Base-by-base conservation (phyloP, 148 eudicot genomes). In the Mesembryanthemum crystallinum region DNA sequence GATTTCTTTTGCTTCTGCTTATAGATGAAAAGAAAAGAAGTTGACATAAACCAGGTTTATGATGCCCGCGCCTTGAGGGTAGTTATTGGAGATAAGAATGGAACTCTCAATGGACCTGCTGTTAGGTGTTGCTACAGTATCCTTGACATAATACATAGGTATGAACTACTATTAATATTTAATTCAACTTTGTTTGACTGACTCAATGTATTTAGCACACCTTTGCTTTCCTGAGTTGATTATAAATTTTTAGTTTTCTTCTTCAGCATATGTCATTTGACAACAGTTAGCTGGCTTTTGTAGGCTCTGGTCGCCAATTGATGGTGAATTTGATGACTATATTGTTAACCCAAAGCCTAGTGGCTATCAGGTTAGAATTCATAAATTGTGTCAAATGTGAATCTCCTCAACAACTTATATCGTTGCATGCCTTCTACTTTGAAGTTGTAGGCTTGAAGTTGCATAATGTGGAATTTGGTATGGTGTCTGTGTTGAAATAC, bases 51-150 rank as follows among this genome's bases (percentile, higher is more conserved):
- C 61, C 77, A 90, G 86, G 94, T 94, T 14, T 94, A 90, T 81
- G 98, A 94, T 83, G 89, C 97, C 17, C 95, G 98, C 76, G 98
- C 98, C 72, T 76, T 94, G 79, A 90, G 98, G 81, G 91, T 94
- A 59, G 81, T 94, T 76, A 85, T 91, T 76, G 98, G 97, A 73
- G 98, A 94, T 79, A 91, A 91, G 77, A 86, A 90, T 83, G 97
- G 98, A 76, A 84, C 88, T 60, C 92, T 94, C 45, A 97, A 90
- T 79, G 97, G 98, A 75, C 90, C 89, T 68, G 98, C 98, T 71
- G 97, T 94, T 77, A 83, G 82, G 69, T 81, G 88, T 73, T 94
- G 98, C 83, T 94, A 94, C 88, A 94, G 74, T 83, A 85, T 94
- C 77, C 92, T 94, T 76, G 84, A 88, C 77, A 87, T 90, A 65